These are phyloP conservation scores for Ceratobasidium theobromae DNA, from an alignment of 1,284 basidiomycete species.

Conservation along the genomic window DNA sequence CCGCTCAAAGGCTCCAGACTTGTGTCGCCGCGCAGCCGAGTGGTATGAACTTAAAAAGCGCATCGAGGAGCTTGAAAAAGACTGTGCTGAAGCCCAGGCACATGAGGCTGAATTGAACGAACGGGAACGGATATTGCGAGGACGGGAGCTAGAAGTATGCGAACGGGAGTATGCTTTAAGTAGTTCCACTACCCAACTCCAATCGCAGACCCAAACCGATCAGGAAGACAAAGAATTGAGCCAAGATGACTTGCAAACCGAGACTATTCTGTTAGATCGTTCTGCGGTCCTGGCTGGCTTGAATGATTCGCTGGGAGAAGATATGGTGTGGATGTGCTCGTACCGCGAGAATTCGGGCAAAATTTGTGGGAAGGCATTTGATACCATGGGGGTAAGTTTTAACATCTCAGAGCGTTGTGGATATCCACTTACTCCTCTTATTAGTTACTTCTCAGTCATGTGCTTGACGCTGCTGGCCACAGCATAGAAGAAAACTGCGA, in stretches of 20 bases:
- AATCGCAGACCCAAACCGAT: neutral
- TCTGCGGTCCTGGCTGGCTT: slow-evolving; percentile 16
- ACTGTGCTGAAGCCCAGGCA: neutral
- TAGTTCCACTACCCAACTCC: neutral
- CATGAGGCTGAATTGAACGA: neutral
- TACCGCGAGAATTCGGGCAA: slow-evolving; percentile 16
- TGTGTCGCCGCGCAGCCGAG: slow-evolving; percentile 20
- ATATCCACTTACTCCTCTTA: neutral
- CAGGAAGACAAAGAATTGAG: neutral
- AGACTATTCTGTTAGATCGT: slow-evolving; percentile 14
- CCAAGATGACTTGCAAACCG: slow-evolving; percentile 27
- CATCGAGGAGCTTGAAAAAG: slow-evolving; percentile 18
- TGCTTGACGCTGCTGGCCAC: slow-evolving; percentile 6
- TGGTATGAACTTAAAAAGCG: slow-evolving; percentile 27
- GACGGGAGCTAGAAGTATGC: neutral
- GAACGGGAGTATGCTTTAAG: neutral
- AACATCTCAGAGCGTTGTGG: neutral
- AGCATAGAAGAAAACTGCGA: slow-evolving; percentile 4
- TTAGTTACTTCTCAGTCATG: slow-evolving; percentile 14
- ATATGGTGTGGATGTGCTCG: slow-evolving; percentile 25
- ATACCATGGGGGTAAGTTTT: slow-evolving; percentile 19
- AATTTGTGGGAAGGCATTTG: slow-evolving; percentile 16
- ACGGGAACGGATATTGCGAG: neutral
- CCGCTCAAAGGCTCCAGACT: neutral
- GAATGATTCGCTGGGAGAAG: slow-evolving; percentile 9